A percentile compares a stretch with the other conserved stretches of the same genome.
These are phyloP conservation scores for Eremochloa ophiuroides DNA, from an alignment of 176 grass and related monocot genomes.

Conservation along the genomic window DNA sequence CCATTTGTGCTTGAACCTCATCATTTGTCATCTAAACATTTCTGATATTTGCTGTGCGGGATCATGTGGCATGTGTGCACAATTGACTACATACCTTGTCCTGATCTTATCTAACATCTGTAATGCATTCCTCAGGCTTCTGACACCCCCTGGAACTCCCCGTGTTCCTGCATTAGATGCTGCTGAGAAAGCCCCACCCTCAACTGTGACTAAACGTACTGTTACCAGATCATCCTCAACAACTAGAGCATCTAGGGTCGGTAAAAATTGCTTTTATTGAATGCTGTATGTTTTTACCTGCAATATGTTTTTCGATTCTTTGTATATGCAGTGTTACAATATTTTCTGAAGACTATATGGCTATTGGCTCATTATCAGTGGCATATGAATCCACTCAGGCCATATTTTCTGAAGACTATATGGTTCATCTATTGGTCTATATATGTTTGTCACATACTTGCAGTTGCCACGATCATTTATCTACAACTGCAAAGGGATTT, in stretches of 20 bases:
- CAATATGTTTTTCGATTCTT: constrained; percentile 24
- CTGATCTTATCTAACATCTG: constrained; percentile 21
- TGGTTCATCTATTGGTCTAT: neutral
- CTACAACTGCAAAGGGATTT: neutral
- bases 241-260: constrained; percentile 80
- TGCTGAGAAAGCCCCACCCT: constrained; percentile 49
- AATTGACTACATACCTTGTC: neutral
- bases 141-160: constrained; percentile 84
- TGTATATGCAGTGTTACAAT: neutral
- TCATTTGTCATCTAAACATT: neutral
- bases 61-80: neutral
- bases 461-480: neutral
- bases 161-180: constrained; percentile 41
- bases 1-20: neutral
- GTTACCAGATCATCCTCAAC: constrained; percentile 62
- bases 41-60: neutral
- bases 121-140: constrained; percentile 67
- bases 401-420: neutral
- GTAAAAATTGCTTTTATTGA: constrained; percentile 19
- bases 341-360: neutral
- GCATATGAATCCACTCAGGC: neutral
- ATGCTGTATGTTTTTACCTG: neutral
- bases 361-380: neutral
- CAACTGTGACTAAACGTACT: constrained; percentile 48
- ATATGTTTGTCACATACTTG: constrained; percentile 9